Evolutionary conservation across 106 monocot genomes (phyloP), one percentile per base, ranked within the genome.

Genomic region (Acanthochlamys bracteata): DNA sequence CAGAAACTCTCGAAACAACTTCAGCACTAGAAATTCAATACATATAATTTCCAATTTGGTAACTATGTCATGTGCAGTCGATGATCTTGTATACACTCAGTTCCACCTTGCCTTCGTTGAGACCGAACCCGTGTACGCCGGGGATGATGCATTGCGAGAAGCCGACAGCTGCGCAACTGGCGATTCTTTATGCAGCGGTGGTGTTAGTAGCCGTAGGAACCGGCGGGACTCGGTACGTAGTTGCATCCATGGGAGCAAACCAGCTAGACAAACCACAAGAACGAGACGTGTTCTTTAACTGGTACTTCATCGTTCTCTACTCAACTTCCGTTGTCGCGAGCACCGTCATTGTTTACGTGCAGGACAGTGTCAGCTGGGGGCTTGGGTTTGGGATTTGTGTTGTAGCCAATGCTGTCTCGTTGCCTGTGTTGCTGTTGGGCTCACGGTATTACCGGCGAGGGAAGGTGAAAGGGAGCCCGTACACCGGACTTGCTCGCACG

Each of bases 281-380:
- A 23, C 74, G 59, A 10, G 77, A 78, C 24, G 23, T 65, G 3
- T 85, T 77, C 77, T 82, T 90, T 73, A 83, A 85, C 71, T 85
- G 90, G 90, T 83, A 39, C 80, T 86, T 80, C 83, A 59, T 80
- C 26, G 55, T 78, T 41, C 2, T 73, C 22, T 80, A 85, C 56
- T 41, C 10, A 0, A 15, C 82, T 0, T 6, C 64, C 47, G 57
- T 86, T 24, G 11, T 78, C 24, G 83, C 79, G 1, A 16, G 57
- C 61, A 90, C 90, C 2, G 80, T 71, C 20, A 54, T 90, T 10
- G 82, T 90, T 55, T 90, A 80, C 76, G 57, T 90, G 20, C 60
- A 85, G 73, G 85, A 90, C 41, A 77, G 55, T 53, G 66, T 85
- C 4, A 75, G 80, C 41, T 90, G 90, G 90, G 66, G 46, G 22